Evolutionary conservation across 345 rosid species (phyloP).

Genomic region (Sonneratia alba): DNA sequence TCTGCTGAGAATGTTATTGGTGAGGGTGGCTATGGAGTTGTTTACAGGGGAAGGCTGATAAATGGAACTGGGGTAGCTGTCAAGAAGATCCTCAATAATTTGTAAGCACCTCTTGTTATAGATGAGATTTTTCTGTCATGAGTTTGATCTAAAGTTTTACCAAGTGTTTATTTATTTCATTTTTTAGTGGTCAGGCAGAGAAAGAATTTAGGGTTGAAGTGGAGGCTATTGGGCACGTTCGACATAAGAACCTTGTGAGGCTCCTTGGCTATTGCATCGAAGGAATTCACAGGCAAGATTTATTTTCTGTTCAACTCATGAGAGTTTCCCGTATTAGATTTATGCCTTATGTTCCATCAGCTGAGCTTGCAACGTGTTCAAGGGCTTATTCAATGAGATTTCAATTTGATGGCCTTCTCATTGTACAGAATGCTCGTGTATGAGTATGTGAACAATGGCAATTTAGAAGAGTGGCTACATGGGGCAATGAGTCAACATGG

Average conservation of each 20-base stretch:
- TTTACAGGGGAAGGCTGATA: slow-evolving; percentile 69
- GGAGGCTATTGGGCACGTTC: slow-evolving; percentile 96
- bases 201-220: slow-evolving; percentile 95
- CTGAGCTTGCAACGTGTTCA: neutral
- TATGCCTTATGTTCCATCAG: neutral
- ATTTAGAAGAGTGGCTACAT: slow-evolving; percentile 80
- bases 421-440: slow-evolving; percentile 67
- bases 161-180: neutral
- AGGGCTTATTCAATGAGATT: neutral
- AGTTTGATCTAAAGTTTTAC: neutral
- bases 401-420: neutral
- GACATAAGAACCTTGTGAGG: slow-evolving; percentile 89
- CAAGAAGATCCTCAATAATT: slow-evolving; percentile 89
- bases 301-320: neutral
- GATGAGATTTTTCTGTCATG: neutral
- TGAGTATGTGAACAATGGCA: slow-evolving; percentile 81
- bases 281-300: slow-evolving; percentile 72
- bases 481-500: slow-evolving; percentile 59
- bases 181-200: slow-evolving; percentile 89
- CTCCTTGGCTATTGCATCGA: slow-evolving; percentile 91
- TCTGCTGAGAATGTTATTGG: slow-evolving; percentile 76
- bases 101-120: slow-evolving; percentile 33
- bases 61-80: slow-evolving; percentile 96
- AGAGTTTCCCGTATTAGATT: neutral
- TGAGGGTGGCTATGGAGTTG: slow-evolving; percentile 98